Evolutionary conservation across 2,329 filamentous ascomycete genomes (phyloP), one percentile per base, ranked within the genome.

Genomic region (Lecanicillium sp.): DNA sequence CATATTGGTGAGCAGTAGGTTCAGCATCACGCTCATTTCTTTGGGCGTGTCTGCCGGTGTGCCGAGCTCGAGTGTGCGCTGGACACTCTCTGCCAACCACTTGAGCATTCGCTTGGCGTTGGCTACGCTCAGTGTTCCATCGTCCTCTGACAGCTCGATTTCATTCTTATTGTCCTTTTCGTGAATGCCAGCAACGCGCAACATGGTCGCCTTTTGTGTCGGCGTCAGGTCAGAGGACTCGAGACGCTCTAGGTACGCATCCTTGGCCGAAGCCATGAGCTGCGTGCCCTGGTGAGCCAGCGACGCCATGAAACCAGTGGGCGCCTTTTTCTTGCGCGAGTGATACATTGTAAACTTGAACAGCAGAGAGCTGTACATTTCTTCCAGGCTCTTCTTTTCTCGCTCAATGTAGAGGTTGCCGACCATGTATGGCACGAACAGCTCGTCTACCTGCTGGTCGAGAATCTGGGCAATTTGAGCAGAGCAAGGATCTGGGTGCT

Each of bases 331-430:
- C 46, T 87, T 74, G 43, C 82, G 71, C 1, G 84, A 87, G 59
- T 98, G 92, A 56, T 90, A 97, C n/a, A 94, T 84, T 13, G 87
- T 94, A 55, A 92, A 98, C 52, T 94, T 94, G 75, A 98, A 95
- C 4, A 97, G 74, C 39, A 98, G 66, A 0, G 92, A 95, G 39
- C 87, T 90, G 63, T 94, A 88, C 47, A 89, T 64, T 56, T 90
- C 86, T 54, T 89, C 85, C 35, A 92, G 61, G 42, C 74, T 83
- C 58, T 69, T 79, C 53, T 67, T 75, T 54, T 85, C 81, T 43
- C 79, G 71, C 41, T 84, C 81, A 42, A 85, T 84, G 49, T 84
- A 84, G 12, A 78, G 78, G 49, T 79, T 80, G 12, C 79, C 78
- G 36, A 82, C 72, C 8, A 84, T 68, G 49, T 84, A 84, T 1